Evolutionary conservation across 371 early-diverging fungal species (phyloP).

Genomic region (Encephalitozoon hellem): DNA sequence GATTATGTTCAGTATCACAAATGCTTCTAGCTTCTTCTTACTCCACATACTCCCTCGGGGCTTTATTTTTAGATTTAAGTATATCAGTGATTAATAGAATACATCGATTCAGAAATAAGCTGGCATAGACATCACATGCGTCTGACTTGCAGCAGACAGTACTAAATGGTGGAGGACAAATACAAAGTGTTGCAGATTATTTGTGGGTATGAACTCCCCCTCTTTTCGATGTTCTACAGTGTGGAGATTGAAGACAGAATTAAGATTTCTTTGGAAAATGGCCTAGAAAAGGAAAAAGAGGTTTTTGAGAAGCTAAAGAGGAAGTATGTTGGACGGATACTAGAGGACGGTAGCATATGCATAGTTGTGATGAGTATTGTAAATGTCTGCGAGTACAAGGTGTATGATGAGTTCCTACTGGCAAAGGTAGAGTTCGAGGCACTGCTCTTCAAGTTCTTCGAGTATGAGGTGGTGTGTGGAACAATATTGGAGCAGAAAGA

Average conservation of each 20-base stretch:
- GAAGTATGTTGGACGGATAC: constrained; percentile 33
- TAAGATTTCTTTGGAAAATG: constrained; percentile 4
- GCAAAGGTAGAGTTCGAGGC: constrained; percentile 26
- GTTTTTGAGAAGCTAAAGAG: constrained; percentile 11
- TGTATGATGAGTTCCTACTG: constrained; percentile 27
- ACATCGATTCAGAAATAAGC: background rate
- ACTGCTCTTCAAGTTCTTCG: constrained; percentile 39
- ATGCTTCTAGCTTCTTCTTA: background rate
- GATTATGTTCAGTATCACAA: background rate
- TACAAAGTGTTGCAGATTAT: background rate
- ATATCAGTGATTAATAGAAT: background rate
- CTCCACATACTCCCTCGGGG: background rate
- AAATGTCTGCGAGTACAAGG: constrained; percentile 11
- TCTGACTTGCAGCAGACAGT: background rate
- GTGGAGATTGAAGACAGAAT: constrained; percentile 37
- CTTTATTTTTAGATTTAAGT: background rate
- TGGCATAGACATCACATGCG: background rate
- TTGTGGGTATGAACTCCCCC: background rate
- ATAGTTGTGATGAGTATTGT: background rate
- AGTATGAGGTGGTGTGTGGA: constrained; percentile 37
- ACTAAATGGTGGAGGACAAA: too few species aligned
- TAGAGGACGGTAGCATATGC: constrained; percentile 22
- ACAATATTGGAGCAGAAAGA: constrained; percentile 19
- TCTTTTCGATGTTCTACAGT: background rate
- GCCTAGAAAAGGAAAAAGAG: background rate